Evolutionary conservation across 2,329 filamentous ascomycete genomes (phyloP), one percentile per base, ranked within the genome.

Genomic region (Coniochaeta hoffmannii): DNA sequence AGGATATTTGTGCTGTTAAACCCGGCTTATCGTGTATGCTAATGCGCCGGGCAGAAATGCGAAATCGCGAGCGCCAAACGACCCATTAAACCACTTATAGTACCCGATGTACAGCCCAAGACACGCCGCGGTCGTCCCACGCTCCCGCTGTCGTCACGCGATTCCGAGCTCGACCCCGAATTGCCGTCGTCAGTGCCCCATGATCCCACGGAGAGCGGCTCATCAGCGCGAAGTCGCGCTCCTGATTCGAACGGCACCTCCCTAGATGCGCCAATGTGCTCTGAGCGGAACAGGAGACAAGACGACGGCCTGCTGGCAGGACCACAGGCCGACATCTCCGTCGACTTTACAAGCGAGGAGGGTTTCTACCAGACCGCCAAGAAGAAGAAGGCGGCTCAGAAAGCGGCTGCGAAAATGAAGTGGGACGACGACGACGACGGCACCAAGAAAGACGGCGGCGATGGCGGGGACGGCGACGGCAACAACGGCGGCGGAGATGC

Each of bases 301-400:
- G 64, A 64, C 26, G 62, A 69, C 58, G 67, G 69, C 62, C 62
- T 81, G 6, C 69, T 83, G 32, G 60, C 60, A 38, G 76, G 81
- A 60, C 77, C 76, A n/a, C 70, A 66, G 35, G 69, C 71, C 61
- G 66, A 70, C 36, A 64, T 71, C 19, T 69, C 73, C 30, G 71
- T 89, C 53, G 84, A 89, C 64, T 81, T 88, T 56, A 72, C 73
- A 22, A 80, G 76, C 26, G 69, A 77, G 53, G 73, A 80, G 41
- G 79, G 75, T 51, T 82, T 76, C 69, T 73, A 75, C 53, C 77
- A 86, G 64, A 76, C 75, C 35, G 76, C 71, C 2, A 77, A 79
- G 60, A 81, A 80, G 67, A 83, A 78, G 67, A 87, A 86, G 69
- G 76, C 31, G 12, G 34, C 31, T 9, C 28, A 76, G 59, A 74